Conservation (phyloP, 1,284 basidiomycete species). For the Blastosporella zonata region DNA sequence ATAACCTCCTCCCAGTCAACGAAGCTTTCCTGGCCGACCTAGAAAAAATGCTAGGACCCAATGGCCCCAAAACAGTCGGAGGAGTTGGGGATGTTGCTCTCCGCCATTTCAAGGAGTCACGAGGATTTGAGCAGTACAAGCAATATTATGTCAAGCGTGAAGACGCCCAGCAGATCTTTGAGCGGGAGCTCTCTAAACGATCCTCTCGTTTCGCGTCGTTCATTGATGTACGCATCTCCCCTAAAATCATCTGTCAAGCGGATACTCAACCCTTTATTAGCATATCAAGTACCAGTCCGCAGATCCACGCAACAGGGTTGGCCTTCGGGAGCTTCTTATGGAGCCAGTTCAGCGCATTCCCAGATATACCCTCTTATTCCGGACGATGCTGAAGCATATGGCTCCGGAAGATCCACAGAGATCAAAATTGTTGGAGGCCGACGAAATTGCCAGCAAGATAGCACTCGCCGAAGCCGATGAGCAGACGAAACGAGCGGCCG, state of each 20-base stretch:
- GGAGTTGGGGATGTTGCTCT: slow-evolving; percentile 84
- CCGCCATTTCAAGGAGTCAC: slow-evolving; percentile 77
- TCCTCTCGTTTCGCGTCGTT: slow-evolving; percentile 77
- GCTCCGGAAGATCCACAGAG: slow-evolving; percentile 73
- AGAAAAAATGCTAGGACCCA: slow-evolving; percentile 67
- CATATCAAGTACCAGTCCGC: slow-evolving; percentile 86
- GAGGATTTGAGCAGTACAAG: slow-evolving; percentile 87
- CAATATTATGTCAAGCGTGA: slow-evolving; percentile 92
- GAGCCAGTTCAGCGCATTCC: slow-evolving; percentile 99
- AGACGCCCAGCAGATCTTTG: slow-evolving; percentile 88
- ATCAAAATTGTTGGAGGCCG: slow-evolving; percentile 82
- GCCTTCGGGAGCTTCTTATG: slow-evolving; percentile 93
- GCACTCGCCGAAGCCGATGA: slow-evolving; percentile 92
- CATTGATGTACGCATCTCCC: slow-evolving; percentile 66
- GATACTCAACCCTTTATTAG: slow-evolving; percentile 36
- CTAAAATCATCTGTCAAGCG: slow-evolving; percentile 13
- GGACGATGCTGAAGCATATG: slow-evolving; percentile 89
- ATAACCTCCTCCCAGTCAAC: slow-evolving; percentile 84
- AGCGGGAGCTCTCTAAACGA: slow-evolving; percentile 77
- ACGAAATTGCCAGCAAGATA: slow-evolving; percentile 86
- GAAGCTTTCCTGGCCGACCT: slow-evolving; percentile 84
- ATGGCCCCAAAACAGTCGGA: slow-evolving; percentile 55
- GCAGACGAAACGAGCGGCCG: slow-evolving; percentile 84
- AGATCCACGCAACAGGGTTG: slow-evolving; percentile 81
- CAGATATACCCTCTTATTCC: slow-evolving; percentile 91